Percentiles rank a stretch among this genome's conserved stretches.
phyloP scores from a whole-genome alignment of 176 grass and related monocot species.

The Aegilops longissima region DNA sequence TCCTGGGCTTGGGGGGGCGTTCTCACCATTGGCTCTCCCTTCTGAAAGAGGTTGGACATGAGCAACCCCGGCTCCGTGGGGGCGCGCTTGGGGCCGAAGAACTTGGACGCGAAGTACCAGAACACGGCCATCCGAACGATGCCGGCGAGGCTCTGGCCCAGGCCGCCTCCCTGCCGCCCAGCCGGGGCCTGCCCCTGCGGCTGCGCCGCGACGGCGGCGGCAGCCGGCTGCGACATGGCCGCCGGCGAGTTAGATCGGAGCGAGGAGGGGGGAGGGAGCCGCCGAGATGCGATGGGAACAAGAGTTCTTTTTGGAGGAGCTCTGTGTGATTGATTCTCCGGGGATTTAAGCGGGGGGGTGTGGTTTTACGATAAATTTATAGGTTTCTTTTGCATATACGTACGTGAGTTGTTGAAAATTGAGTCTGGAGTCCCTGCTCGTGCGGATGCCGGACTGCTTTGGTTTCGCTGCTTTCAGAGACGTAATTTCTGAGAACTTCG shows the following conservation, averaged over 20 bases:
- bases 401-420: neutral
- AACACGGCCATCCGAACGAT: constrained; percentile 92
- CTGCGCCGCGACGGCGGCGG: constrained; percentile 31
- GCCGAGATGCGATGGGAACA: constrained; percentile 5
- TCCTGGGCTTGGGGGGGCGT: neutral
- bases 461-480: neutral
- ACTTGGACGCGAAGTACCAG: constrained; percentile 97
- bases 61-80: constrained; percentile 61
- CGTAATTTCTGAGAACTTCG: neutral
- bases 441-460: neutral
- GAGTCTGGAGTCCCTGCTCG: neutral
- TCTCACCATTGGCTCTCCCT: constrained; percentile 90
- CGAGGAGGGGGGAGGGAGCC: constrained; percentile 29
- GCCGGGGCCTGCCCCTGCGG: constrained; percentile 34
- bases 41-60: constrained; percentile 86
- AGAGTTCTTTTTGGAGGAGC: neutral
- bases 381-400: neutral
- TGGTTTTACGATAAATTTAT: constrained; percentile 19
- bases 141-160: constrained; percentile 75
- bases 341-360: neutral
- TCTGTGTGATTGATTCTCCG: neutral
- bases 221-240: constrained; percentile 65
- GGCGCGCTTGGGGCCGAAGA: constrained; percentile 81
- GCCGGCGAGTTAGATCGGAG: constrained; percentile 50
- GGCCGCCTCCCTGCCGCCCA: constrained; percentile 47